These are phyloP conservation scores for Angomonas deanei DNA, from an alignment of 208 protist species.

Conservation along the genomic window DNA sequence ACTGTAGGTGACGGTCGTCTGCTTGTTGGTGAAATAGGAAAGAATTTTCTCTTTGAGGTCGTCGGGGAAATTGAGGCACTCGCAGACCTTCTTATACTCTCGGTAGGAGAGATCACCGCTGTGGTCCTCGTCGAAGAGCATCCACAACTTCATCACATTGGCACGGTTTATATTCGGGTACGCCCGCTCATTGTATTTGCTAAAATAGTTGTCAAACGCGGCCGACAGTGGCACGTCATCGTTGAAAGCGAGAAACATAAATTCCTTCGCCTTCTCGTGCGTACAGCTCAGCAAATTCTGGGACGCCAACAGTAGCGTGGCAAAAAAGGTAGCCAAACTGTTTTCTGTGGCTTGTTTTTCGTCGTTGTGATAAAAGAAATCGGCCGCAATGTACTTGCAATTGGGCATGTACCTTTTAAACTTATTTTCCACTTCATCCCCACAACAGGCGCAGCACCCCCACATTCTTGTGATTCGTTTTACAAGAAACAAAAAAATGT, in stretches of 20 bases:
- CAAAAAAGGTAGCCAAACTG: conserved; percentile 42
- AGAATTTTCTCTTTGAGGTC: conserved; percentile 33
- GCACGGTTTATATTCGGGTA: conserved; percentile 40
- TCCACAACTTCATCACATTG: conserved; percentile 69
- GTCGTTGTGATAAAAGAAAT: conserved; percentile 32
- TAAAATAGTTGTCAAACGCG: conserved; percentile 35
- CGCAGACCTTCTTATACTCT: conserved; percentile 41
- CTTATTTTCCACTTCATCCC: conserved; percentile 9
- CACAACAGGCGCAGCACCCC: conserved; percentile 8
- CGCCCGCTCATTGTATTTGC: conserved; percentile 10
- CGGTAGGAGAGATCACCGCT: conserved; percentile 45
- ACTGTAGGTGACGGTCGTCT: conserved; percentile 29
- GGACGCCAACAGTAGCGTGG: conserved; percentile 31
- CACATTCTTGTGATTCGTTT: conserved; percentile 30
- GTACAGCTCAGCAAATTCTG: conserved; percentile 35
- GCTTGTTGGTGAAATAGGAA: conserved; percentile 14
- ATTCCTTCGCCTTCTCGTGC: conserved; percentile 32
- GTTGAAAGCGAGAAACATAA: conserved; percentile 34
- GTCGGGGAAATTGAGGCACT: conserved; percentile 46
- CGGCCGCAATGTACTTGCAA: conserved; percentile 33
- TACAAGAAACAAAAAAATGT: too few relatives aligned
- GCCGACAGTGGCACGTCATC: conserved; percentile 22
- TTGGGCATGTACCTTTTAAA: conserved; percentile 23
- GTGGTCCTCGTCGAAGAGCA: conserved; percentile 52
- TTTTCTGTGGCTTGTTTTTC: conserved; percentile 13